Conservation (phyloP, 78 protist species). For the Dictyostelium brefeldianum region DNA sequence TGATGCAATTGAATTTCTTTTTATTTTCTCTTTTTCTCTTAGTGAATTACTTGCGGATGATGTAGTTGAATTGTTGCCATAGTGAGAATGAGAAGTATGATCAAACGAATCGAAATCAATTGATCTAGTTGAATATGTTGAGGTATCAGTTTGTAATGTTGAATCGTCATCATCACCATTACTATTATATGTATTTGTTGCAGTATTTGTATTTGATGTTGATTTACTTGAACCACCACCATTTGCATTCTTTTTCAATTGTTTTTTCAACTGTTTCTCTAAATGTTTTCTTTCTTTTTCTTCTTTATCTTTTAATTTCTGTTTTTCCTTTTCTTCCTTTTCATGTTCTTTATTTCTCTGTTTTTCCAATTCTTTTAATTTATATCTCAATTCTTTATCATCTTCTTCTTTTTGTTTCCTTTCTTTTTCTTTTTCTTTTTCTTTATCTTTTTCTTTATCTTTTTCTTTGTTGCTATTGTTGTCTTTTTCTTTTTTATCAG, state of each 20-base stretch:
- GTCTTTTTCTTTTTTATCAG: slow-evolving; percentile 24
- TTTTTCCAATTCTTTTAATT: slow-evolving; percentile 18
- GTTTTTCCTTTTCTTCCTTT: background rate
- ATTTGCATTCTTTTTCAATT: background rate
- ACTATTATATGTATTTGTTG: too few species aligned
- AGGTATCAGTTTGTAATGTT: slow-evolving; percentile 3
- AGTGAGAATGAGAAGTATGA: background rate
- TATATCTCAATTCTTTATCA: slow-evolving; percentile 2
- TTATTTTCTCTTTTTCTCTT: slow-evolving; percentile 9
- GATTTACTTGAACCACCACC: background rate
- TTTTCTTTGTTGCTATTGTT: background rate
- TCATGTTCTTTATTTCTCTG: slow-evolving; percentile 18
- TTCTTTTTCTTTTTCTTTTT: slow-evolving; percentile 13
- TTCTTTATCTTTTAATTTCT: slow-evolving; percentile 11
- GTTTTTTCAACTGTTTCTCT: background rate
- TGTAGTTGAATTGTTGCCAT: background rate
- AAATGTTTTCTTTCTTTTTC: slow-evolving; percentile 12
- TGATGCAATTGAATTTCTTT: background rate
- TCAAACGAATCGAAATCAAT: background rate
- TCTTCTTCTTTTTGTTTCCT: background rate
- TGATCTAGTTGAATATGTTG: slow-evolving; percentile 6
- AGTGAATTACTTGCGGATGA: background rate
- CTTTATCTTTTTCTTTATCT: slow-evolving; percentile 15
- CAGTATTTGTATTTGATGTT: background rate
- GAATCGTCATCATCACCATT: background rate